A percentile compares a stretch with the other conserved stretches of the same genome.
These are phyloP conservation scores for Populus davidiana DNA, from an alignment of 345 rosid species.

Conservation along the genomic window DNA sequence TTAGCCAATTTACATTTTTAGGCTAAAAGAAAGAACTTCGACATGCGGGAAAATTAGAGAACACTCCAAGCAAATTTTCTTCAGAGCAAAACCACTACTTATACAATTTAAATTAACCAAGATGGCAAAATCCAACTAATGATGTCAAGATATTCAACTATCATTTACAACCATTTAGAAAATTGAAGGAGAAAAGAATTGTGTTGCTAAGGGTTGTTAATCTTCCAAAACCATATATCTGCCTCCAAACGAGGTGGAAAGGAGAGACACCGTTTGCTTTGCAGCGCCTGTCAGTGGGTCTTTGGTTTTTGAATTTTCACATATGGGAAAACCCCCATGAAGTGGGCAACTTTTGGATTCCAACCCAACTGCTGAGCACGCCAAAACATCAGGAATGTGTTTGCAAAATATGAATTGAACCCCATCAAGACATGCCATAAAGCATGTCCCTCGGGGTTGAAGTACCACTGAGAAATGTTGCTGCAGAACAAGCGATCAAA, in stretches of 20 bases:
- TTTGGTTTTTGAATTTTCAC: constrained; percentile 83
- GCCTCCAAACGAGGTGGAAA: background rate
- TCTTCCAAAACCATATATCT: constrained; percentile 8
- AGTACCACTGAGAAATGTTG: constrained; percentile 52
- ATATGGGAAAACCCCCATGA: constrained; percentile 64
- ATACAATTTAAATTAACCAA: constrained; percentile 15
- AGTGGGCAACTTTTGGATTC: constrained; percentile 59
- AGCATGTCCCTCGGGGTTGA: constrained; percentile 93
- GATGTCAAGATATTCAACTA: constrained; percentile 7
- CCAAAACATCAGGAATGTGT: constrained; percentile 95
- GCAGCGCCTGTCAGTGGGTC: constrained; percentile 10
- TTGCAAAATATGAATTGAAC: constrained; percentile 81
- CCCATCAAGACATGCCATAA: constrained; percentile 89
- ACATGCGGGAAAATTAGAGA: background rate
- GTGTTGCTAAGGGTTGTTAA: constrained; percentile 5
- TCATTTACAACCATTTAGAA: constrained; percentile 13
- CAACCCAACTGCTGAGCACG: constrained; percentile 82
- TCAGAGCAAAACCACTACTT: constrained; percentile 11
- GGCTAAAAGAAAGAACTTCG: background rate
- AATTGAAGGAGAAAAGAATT: background rate
- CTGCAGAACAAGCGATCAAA: constrained; percentile 62
- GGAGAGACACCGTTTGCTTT: background rate
- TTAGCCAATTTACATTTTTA: background rate
- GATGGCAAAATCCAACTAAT: background rate
- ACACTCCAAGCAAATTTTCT: background rate